Percentiles rank a stretch among this genome's conserved stretches.
These are phyloP conservation scores for Wickerhamomyces sp. DNA, from an alignment of 1,139 yeast genomes.

Conservation along the genomic window DNA sequence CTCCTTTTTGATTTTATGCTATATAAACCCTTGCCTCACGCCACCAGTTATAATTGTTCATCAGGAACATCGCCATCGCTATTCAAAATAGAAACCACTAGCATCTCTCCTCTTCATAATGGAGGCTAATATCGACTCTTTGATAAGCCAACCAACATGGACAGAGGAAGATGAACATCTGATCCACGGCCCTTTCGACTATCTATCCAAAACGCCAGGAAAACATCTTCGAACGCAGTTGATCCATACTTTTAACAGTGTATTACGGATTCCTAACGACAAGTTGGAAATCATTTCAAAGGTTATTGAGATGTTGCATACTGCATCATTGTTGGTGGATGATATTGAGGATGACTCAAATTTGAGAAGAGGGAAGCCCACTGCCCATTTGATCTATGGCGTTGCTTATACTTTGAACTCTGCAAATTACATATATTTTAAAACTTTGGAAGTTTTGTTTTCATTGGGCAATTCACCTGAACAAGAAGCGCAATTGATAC, in stretches of 20 bases:
- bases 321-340: constrained; percentile 67
- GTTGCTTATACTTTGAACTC: constrained; percentile 75
- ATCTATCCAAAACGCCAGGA: constrained; percentile 47
- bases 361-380: constrained; percentile 67
- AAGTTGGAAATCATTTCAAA: constrained; percentile 33
- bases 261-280: constrained; percentile 35
- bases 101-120: background rate
- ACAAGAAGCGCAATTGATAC: constrained; percentile 25
- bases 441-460: constrained; percentile 51
- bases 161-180: constrained; percentile 17
- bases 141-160: constrained; percentile 11
- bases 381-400: constrained; percentile 76
- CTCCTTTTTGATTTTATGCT: no score
- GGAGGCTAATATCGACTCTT: constrained; percentile 2
- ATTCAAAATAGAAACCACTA: no score
- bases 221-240: constrained; percentile 48
- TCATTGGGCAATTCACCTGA: constrained; percentile 18
- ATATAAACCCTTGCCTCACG: no score
- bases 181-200: constrained; percentile 47
- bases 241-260: constrained; percentile 44
- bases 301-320: constrained; percentile 55
- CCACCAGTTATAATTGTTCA: no score
- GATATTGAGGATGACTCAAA: constrained; percentile 80
- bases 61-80: no score
- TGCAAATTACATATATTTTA: constrained; percentile 77